phyloP scores from a whole-genome alignment of 495 filamentous ascomycete genomes.

The Lichina pygmaea region DNA sequence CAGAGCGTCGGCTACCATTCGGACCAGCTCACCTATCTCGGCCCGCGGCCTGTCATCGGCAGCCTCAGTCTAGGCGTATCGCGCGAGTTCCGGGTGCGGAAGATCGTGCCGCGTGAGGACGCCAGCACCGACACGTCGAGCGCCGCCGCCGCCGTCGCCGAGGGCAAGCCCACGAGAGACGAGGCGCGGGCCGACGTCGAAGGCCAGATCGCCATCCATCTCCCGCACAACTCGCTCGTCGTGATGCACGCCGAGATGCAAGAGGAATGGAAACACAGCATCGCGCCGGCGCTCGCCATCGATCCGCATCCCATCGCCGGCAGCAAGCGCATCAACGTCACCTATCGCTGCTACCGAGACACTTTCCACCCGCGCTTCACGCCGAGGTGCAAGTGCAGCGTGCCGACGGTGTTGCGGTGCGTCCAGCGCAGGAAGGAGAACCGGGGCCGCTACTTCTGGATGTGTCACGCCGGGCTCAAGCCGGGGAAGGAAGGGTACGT shows the following conservation, averaged over 20 bases:
- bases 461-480: constrained; percentile 55
- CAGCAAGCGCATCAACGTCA: constrained; percentile 68
- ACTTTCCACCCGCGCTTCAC: constrained; percentile 39
- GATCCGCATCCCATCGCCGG: constrained; percentile 62
- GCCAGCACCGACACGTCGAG: constrained; percentile 6
- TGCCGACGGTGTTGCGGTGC: constrained; percentile 49
- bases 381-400: constrained; percentile 32
- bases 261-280: constrained; percentile 52
- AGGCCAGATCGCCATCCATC: constrained; percentile 72
- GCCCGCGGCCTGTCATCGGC: constrained; percentile 66
- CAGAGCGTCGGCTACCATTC: constrained; percentile 78
- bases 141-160: constrained; percentile 7
- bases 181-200: constrained; percentile 25
- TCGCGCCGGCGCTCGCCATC: constrained; percentile 43
- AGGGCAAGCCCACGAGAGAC: constrained; percentile 2
- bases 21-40: constrained; percentile 82
- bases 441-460: constrained; percentile 73
- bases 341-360: constrained; percentile 65
- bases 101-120: constrained; percentile 31
- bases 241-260: constrained; percentile 91
- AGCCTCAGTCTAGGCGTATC: constrained; percentile 73
- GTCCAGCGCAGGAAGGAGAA: constrained; percentile 52
- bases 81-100: constrained; percentile 68
- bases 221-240: constrained; percentile 79
- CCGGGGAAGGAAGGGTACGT: constrained; percentile 37